phyloP scores from a whole-genome alignment of 345 rosid genomes.

The Citrus sinensis region DVS_A1.0 CM039162.1:28837001-28837500 shows the following conservation, averaged over 20 bases:
- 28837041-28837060: background rate
- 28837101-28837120: background rate
- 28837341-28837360: background rate
- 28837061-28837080: background rate
- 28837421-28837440: background rate
- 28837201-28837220: too few relatives aligned
- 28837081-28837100: background rate
- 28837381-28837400: background rate
- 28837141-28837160: background rate
- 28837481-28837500: background rate
- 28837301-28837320: background rate
- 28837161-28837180: background rate
- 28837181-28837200: background rate
- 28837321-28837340: background rate
- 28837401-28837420: background rate
- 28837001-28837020: background rate
- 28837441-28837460: too few relatives aligned
- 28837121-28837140: background rate
- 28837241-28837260: background rate
- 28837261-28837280: background rate
- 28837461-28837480: background rate
- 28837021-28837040: background rate
- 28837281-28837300: background rate
- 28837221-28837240: background rate
- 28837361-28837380: background rate